Base-by-base conservation (phyloP, 2,329 filamentous ascomycete species). In the Beauveria bassiana region DNA sequence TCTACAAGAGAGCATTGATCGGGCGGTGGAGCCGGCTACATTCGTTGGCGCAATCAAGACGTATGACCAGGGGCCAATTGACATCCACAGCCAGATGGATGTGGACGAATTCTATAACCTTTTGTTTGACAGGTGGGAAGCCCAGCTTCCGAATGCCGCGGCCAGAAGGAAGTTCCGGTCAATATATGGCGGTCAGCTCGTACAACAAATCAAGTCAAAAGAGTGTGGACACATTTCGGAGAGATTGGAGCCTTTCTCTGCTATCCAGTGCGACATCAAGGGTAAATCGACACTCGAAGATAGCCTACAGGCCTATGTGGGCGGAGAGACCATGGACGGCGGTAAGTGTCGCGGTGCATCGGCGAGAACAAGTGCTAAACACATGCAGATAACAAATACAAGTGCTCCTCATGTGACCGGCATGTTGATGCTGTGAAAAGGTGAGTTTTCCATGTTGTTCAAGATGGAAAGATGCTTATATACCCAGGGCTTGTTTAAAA, bases 91-190 rank as follows among this genome's bases (percentile, higher is more conserved):
- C 63, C 95, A 99, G 73, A 98, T 99, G 91, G 95, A 99, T 71
- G 95, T 97, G 5, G 95, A 98, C 67, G 93, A 97, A 71, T 99
- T 98, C 71, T 98, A 96, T 77, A 96, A 95, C 69, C 81, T 96
- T 5, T 81, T 99, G 0, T 95, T 98, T 68, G 92, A 96, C 72
- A 85, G 92, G 28, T 92, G 92, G 84, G 96, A 99, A 71, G 84
- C 85, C 9, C 91, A 96, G 69, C 85, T 98, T 65, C 73, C 82
- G 20, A 81, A 83, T 10, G 74, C 79, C 2, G 81, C 86, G n/a
- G 84, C 86, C 40, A 96, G 90, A 51, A 86, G 84, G 65, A 77
- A 75, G 24, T 88, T 99, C 65, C 85, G 89, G 55, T 87, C 87
- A 0, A 95, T 98, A 69, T 99, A 95, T 70, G 92, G 93, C 0